Evolutionary conservation across 495 filamentous ascomycete species (phyloP), one percentile per base, ranked within the genome.

Genomic region (Penicillium angulare): DNA sequence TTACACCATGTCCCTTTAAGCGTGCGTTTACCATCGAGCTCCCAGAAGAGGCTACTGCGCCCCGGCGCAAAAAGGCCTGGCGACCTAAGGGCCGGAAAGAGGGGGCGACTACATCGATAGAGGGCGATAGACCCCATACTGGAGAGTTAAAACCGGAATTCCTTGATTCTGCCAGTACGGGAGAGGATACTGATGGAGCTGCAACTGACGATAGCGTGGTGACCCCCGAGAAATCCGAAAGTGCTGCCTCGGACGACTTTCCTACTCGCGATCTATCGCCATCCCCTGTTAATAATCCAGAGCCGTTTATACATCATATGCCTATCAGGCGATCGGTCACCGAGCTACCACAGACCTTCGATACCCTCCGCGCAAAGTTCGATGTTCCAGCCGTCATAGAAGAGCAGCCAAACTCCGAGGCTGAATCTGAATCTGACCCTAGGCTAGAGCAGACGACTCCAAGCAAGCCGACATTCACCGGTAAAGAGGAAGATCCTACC

Each of bases 1-100:
- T 86, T 52, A 96, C 90, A 0, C 80, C 82, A 40, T 95, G 89
- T 73, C 91, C 91, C 9, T 96, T 96, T 66, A 76, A 84, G 53
- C 75, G 89, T 42, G 76, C 80, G 3, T 91, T 93, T 50, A 85
- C 79, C 1, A 83, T 93, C 18, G 79, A 87, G 47, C 68, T 95
- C 29, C 90, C 91, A 4, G 85, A 88, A 48, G 74, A 79, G 41
- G 83, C 84, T 1, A 71, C 77, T 53, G 84, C 81, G 3, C 86
- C 87, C 3, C 67, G 83, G 35, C 83, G 76, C 52, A 86, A 82
- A 67, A 81, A 75, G 52, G 82, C 86, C 32, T 90, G 87, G 86
- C 84, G 75, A 26, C 88, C 87, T 9, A 81, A 75, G 71, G 73
- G 52, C 60, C 77, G 63, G 67, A 77, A 64, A 68, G 72, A 76